Percentiles rank a stretch among this genome's conserved stretches.
These are phyloP conservation scores for Pestalotiopsis sp. DNA, from an alignment of 2,329 filamentous ascomycete species.

Conservation along the genomic window DNA sequence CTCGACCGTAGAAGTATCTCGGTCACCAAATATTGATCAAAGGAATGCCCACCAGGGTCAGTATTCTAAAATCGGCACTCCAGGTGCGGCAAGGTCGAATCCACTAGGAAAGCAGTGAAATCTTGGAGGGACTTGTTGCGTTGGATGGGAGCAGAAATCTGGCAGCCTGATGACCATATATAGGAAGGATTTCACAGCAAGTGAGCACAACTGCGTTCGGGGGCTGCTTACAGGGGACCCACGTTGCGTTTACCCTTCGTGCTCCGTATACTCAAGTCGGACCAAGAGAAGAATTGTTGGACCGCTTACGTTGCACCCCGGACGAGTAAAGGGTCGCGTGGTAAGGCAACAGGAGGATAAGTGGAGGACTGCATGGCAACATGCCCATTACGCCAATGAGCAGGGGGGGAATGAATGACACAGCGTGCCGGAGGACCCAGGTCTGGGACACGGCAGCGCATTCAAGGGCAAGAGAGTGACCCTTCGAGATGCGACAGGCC, in stretches of 20 bases:
- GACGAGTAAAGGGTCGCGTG: conserved; percentile 16
- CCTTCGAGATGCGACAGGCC: background rate
- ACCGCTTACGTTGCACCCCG: conserved; percentile 18
- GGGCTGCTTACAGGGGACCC: conserved; percentile 4
- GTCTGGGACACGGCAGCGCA: background rate
- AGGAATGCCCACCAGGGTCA: conserved; percentile 27
- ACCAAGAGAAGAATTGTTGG: background rate
- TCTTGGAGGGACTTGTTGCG: conserved; percentile 12
- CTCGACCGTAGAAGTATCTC: background rate
- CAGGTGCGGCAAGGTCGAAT: conserved; percentile 23
- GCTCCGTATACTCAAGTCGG: background rate
- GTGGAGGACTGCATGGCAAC: conserved; percentile 17
- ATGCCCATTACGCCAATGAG: conserved; percentile 17
- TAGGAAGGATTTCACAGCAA: background rate
- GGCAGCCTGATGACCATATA: conserved; percentile 9
- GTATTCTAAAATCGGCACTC: conserved; percentile 20
- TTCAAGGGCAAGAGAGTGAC: background rate
- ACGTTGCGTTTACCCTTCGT: background rate
- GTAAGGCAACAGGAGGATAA: conserved; percentile 16
- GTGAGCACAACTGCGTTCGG: background rate
- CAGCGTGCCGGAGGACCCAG: conserved; percentile 13
- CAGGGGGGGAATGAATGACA: conserved; percentile 10
- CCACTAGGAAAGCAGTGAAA: conserved; percentile 10
- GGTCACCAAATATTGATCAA: conserved; percentile 13
- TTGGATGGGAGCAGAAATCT: conserved; percentile 2